Evolutionary conservation across 495 filamentous ascomycete genomes (phyloP).

Genomic region (Aspergillus panamensis): DNA sequence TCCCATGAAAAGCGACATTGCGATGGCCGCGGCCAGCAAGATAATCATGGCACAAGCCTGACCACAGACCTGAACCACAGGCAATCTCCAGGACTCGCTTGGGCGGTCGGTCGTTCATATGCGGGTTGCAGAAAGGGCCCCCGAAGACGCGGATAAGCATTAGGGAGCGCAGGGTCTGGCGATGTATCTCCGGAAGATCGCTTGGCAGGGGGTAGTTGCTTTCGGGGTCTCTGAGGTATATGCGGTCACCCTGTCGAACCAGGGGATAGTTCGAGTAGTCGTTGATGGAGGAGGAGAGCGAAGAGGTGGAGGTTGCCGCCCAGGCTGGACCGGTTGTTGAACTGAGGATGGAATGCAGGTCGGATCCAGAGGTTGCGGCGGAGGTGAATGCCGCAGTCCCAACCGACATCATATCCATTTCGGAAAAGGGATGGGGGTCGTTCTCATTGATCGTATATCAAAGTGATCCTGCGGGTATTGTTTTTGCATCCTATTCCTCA

Average conservation of each 20-base stretch:
- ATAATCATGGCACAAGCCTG: conserved; percentile 75
- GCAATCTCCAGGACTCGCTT: conserved; percentile 78
- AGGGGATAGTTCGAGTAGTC: conserved; percentile 59
- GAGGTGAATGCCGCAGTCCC: conserved; percentile 27
- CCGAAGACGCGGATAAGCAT: conserved; percentile 79
- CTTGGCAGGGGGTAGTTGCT: conserved; percentile 80
- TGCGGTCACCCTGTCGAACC: conserved; percentile 69
- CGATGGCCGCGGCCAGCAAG: conserved; percentile 59
- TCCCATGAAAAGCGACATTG: conserved; percentile 69
- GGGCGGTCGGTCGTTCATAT: conserved; percentile 61
- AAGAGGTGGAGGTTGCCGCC: conserved; percentile 40
- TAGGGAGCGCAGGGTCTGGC: conserved; percentile 80
- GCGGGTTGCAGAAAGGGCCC: conserved; percentile 70
- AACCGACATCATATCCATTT: conserved; percentile 38
- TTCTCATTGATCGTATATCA: conserved; percentile 25
- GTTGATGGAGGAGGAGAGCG: conserved; percentile 34
- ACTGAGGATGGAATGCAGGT: conserved; percentile 39
- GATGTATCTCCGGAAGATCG: conserved; percentile 82
- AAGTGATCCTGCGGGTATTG: conserved; percentile 21
- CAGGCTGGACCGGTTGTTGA: conserved; percentile 28
- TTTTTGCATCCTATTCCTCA: conserved; percentile 40
- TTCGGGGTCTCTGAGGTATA: conserved; percentile 73
- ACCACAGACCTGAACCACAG: conserved; percentile 89
- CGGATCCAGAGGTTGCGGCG: conserved; percentile 36
- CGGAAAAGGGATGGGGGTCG: conserved; percentile 22